Conservation (phyloP, 495 filamentous ascomycete genomes). For the Xanthoparmelia taractica region DNA sequence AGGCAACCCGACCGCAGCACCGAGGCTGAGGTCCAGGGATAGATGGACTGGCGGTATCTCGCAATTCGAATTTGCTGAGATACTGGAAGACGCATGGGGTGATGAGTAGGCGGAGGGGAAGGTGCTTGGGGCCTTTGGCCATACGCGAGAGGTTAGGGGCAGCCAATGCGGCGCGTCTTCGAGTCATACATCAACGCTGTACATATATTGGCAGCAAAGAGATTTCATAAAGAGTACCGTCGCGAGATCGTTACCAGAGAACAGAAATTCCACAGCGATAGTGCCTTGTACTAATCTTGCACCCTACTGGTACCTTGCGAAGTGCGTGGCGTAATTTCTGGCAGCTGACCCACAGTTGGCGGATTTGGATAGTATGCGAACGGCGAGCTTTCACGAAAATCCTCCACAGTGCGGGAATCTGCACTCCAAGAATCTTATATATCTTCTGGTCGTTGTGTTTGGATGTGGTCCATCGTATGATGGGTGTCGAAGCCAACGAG, state of each 20-base stretch:
- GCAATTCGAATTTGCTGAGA: neutral
- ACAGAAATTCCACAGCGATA: neutral
- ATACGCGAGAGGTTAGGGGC: neutral
- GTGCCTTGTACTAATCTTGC: neutral
- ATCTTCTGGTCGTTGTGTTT: neutral
- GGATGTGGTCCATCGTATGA: neutral
- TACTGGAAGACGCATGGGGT: neutral
- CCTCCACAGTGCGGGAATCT: too few species aligned
- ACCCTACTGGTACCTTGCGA: neutral
- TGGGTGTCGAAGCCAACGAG: neutral
- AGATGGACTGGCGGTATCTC: conserved; percentile 4
- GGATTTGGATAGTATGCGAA: neutral
- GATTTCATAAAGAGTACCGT: neutral
- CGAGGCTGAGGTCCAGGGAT: neutral
- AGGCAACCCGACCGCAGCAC: neutral
- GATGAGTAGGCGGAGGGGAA: too few species aligned
- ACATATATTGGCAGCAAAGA: neutral
- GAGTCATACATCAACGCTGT: neutral
- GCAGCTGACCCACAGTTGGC: neutral
- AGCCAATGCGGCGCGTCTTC: neutral
- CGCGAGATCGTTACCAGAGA: neutral
- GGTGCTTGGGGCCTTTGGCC: too few species aligned
- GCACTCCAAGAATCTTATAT: neutral
- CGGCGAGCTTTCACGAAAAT: neutral
- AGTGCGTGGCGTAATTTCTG: neutral